phyloP scores from a whole-genome alignment of 2,329 filamentous ascomycete species.

The Arthrobotrys sphaeroides region DNA sequence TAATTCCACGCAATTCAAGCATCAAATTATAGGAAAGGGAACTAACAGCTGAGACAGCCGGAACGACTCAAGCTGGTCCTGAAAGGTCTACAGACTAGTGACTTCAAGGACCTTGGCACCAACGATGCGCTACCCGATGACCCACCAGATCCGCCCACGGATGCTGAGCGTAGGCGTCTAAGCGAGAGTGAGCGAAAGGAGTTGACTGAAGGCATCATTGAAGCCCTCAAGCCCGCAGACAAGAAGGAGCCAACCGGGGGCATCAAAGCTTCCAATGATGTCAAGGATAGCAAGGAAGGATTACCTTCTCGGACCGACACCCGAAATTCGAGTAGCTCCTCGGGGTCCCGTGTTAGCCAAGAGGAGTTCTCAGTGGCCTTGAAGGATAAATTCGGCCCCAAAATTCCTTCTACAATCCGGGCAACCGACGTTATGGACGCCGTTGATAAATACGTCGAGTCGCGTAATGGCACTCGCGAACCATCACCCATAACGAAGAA shows the following conservation, averaged over 20 bases:
- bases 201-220: not conserved
- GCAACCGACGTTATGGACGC: slow-evolving; percentile 40
- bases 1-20: not conserved
- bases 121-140: not conserved
- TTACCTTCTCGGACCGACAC: slow-evolving; percentile 19
- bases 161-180: not conserved
- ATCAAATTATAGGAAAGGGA: not conserved
- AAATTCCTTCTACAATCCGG: slow-evolving; percentile 41
- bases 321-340: slow-evolving; percentile 39
- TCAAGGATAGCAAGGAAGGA: not conserved
- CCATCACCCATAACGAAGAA: slow-evolving; percentile 26
- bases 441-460: slow-evolving; percentile 41
- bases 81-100: slow-evolving; percentile 27
- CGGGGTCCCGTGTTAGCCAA: slow-evolving; percentile 38
- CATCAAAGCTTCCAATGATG: not conserved
- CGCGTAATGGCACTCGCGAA: slow-evolving; percentile 31
- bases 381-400: slow-evolving; percentile 38
- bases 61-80: slow-evolving; percentile 35
- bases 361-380: slow-evolving; percentile 49
- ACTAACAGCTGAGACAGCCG: slow-evolving; percentile 15
- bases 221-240: slow-evolving; percentile 1
- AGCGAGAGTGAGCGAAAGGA: slow-evolving; percentile 5
- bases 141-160: not conserved
- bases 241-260: not conserved
- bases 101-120: not conserved